phyloP scores from a whole-genome alignment of 192 early-diverging fungal genomes.

The Coemansia sp. region DNA sequence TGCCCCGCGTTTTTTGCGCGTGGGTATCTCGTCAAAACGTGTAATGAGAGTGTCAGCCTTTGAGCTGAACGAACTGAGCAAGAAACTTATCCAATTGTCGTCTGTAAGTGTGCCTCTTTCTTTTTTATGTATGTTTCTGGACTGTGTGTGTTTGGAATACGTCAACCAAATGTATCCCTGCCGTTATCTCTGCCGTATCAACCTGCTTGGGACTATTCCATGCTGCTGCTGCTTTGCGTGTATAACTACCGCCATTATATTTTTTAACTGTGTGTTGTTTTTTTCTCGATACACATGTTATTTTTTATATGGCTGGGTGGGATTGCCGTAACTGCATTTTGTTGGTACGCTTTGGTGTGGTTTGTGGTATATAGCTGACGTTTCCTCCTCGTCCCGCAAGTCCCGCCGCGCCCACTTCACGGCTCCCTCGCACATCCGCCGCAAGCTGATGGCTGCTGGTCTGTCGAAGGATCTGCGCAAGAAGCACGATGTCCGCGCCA shows the following conservation, averaged over 20 bases:
- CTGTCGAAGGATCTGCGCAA: slow-evolving; percentile 99
- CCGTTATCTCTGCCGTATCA: neutral
- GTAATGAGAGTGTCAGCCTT: slow-evolving; percentile 51
- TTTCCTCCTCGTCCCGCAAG: slow-evolving; percentile 91
- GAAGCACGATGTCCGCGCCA: slow-evolving; percentile 94
- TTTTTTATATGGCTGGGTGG: neutral
- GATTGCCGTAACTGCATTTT: neutral
- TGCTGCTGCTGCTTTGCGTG: slow-evolving; percentile 7
- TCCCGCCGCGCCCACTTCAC: slow-evolving; percentile 98
- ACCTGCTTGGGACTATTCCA: slow-evolving; percentile 9
- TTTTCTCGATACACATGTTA: slow-evolving; percentile 7
- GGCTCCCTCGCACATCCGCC: slow-evolving; percentile 90
- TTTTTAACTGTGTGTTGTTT: slow-evolving; percentile 1
- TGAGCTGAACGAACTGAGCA: slow-evolving; percentile 46
- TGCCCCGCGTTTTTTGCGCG: neutral
- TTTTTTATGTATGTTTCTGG: slow-evolving; percentile 12
- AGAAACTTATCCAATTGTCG: slow-evolving; percentile 14
- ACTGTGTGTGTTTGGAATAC: slow-evolving; percentile 14
- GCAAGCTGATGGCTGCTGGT: slow-evolving; percentile 95
- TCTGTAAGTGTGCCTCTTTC: slow-evolving; percentile 18
- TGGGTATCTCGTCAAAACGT: slow-evolving; percentile 14
- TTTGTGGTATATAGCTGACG: slow-evolving; percentile 59
- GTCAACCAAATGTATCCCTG: neutral
- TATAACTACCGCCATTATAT: neutral
- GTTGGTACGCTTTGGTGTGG: neutral